Percentiles rank a stretch among this genome's conserved stretches.
phyloP scores from a whole-genome alignment of 306 rosid genomes.

The Prunus padus region DNA sequence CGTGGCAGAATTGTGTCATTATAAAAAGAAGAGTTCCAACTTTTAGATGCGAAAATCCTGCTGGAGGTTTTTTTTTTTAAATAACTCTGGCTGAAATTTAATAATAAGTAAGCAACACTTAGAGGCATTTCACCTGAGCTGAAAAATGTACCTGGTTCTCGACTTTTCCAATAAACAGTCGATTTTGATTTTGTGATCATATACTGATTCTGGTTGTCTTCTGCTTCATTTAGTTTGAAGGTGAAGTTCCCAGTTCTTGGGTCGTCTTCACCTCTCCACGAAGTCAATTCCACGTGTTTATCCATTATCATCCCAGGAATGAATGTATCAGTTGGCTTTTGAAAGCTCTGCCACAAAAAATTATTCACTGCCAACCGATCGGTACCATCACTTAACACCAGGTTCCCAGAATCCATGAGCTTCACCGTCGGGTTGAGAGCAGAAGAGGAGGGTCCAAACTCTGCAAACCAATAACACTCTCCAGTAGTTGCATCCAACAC shows the following conservation, averaged over 20 bases:
- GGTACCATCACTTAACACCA: constrained; percentile 7
- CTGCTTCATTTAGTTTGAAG: constrained; percentile 3
- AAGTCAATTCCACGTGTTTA: constrained; percentile 8
- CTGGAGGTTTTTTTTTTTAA: rapidly evolving
- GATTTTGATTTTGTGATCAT: not conserved
- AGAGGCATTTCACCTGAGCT: not conserved
- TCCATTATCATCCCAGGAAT: constrained; percentile 47
- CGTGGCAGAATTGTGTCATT: rapidly evolving
- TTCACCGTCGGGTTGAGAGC: not conserved
- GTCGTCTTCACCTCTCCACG: constrained; percentile 24
- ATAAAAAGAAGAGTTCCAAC: too few relatives aligned
- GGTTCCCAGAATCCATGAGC: constrained; percentile 51
- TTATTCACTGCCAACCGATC: not conserved
- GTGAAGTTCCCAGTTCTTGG: constrained; percentile 11
- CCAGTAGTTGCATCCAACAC: not conserved
- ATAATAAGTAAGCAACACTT: not conserved
- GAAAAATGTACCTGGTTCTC: too few relatives aligned
- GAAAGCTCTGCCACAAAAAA: constrained; percentile 50
- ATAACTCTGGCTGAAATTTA: not conserved
- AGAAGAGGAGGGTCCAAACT: not conserved
- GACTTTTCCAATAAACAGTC: constrained; percentile 7
- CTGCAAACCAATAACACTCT: constrained; percentile 9
- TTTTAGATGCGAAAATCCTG: rapidly evolving
- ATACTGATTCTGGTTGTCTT: not conserved
- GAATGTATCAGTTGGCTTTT: constrained; percentile 47